Evolutionary conservation across 1,284 basidiomycete species (phyloP), one percentile per base, ranked within the genome.

Genomic region (Leucoagaricus sp.): DNA sequence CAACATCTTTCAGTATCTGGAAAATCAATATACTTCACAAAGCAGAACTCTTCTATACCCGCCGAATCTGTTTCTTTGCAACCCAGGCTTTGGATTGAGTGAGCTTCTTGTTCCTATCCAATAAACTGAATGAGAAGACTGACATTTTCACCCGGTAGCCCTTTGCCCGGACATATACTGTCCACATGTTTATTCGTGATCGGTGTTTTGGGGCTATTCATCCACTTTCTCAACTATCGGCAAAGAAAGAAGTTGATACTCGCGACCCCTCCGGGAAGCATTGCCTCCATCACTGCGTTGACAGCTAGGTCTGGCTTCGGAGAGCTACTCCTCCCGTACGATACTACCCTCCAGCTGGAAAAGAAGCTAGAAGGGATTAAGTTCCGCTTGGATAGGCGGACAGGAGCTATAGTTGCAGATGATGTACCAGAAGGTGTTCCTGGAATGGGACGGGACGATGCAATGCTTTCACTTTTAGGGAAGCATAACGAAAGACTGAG

Each of bases 231-330:
- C 17, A 79, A 84, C 65, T 70, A 72, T 34, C 73, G 70, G 28
- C 69, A 77, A 55, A 76, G 85, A 33, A 74, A 76, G 44, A 67
- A 71, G 23, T 66, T 88, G n/a, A 78, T 78, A 63, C 70, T 89
- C 12, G 74, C 83, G 2, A 71, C 78, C 21, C 72, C 76, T 6
- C 86, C 86, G 0, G 85, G 86, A n/a, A 80, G 77, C 33, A 83
- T 88, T 45, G 86, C 78, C 3, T 70, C 79, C 5, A 72, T 79
- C 28, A 71, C 81, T 6, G 77, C 85, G 2, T 72, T 85, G 56
- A 85, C 86, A 0, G 72, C 82, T 0, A 81, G 77, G 26, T 85
- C 83, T 31, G 85, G 85, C 26, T 86, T 85, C 58, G 86, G 84
- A 26, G 75, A 83, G 44, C 72, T 85, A 12, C 67, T 87, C n/a